Base-by-base conservation (phyloP, 2,329 filamentous ascomycete species). In the Sporothrix dimorphospora region DNA sequence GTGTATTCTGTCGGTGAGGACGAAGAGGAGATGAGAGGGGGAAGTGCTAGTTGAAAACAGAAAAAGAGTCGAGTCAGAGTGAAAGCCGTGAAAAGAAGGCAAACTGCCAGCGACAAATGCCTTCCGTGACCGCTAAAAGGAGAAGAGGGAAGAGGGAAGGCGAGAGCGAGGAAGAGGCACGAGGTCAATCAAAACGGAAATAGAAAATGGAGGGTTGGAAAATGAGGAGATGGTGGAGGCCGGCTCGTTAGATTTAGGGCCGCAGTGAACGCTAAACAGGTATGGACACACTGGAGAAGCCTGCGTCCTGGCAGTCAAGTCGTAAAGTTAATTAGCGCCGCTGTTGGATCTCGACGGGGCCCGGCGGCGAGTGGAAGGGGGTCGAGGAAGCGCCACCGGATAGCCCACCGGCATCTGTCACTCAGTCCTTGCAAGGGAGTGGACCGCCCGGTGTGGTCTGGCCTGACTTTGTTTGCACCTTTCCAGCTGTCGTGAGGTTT, bases 181-280 rank as follows among this genome's bases (percentile, higher is more conserved):
- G 63, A 51, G 67, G 61, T 34, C 65, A 65, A 16, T 21, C 38
- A 55, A 40, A 16, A 42, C 27, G 68, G n/a, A 27, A 49, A 70
- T 57, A 16, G 40, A 47, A 34, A 34, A 55, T 40, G 47, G 21
- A 63, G 47, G 30, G 30, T 61, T 71, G 45, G 34, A 71, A 66
- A 66, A 55, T 40, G 57, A 67, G 49, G 49, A 71, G 70, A 67
- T 49, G 66, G 49, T 47, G 59, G 59, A 71, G 47, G 49, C 21
- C 7, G 19, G 34, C 5, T 47, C 47, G 69, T 63, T 61, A 38
- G 57, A 30, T 40, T 53, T 71, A 42, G 19, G 55, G 45, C 42
- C 57, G 57, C n/a, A n/a, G 49, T 38, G 68, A 63, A 63, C 53
- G 24, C 67, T 69, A 69, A 34, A 45, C n/a, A 45, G 59, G 34